phyloP scores from a whole-genome alignment of 2,329 filamentous ascomycete species.

The Monilinia vaccinii-corymbosi region DNA sequence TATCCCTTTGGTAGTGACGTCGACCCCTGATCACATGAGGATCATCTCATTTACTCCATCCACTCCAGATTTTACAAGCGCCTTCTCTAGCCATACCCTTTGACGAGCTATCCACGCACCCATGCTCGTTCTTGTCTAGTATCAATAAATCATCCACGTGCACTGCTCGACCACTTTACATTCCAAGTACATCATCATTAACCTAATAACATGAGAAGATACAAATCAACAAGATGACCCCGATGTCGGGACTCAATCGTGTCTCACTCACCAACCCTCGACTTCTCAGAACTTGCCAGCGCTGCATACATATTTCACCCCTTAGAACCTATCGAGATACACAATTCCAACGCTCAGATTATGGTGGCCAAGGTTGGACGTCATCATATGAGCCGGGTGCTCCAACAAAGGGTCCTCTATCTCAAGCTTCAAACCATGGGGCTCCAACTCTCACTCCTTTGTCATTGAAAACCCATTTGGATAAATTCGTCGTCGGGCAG shows the following conservation, averaged over 20 bases:
- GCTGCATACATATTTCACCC: not conserved
- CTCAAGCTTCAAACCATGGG: constrained; percentile 39
- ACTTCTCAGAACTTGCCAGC: constrained; percentile 5
- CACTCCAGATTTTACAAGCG: constrained; percentile 2
- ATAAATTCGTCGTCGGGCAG: constrained; percentile 94
- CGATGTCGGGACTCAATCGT: constrained; percentile 6
- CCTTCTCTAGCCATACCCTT: too few relatives aligned
- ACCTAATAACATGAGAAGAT: constrained; percentile 1
- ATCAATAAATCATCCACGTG: not conserved
- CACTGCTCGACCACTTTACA: not conserved
- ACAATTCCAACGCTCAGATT: constrained; percentile 44
- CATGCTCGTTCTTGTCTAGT: too few relatives aligned
- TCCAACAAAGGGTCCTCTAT: constrained; percentile 54
- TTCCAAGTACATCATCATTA: not conserved
- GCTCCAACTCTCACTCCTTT: constrained; percentile 56
- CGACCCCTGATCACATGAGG: too few relatives aligned
- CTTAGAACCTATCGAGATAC: constrained; percentile 10
- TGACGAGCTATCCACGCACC: too few relatives aligned
- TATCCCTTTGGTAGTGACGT: too few relatives aligned
- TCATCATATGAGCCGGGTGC: constrained; percentile 53
- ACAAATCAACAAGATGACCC: constrained; percentile 1
- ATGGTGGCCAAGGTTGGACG: constrained; percentile 45
- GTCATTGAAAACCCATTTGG: constrained; percentile 78
- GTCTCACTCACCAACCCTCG: constrained; percentile 11
- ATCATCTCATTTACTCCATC: not conserved